Evolutionary conservation across 2,329 filamentous ascomycete species (phyloP).

Genomic region (Ceratocystis diversiconidia): DNA sequence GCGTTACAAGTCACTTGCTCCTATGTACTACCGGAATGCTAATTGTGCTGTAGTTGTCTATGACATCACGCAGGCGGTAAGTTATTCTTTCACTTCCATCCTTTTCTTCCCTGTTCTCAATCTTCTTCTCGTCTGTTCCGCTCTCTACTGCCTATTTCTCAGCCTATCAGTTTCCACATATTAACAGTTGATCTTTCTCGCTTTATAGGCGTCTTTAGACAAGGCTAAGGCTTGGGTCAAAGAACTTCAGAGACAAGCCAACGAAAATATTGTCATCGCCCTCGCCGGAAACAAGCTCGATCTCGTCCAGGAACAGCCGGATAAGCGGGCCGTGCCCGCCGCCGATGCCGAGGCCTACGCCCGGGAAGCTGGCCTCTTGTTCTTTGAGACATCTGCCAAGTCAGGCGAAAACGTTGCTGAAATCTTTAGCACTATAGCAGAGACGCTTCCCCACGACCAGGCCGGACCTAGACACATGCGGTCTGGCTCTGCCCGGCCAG

Average conservation of each 20-base stretch:
- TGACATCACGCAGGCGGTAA: slow-evolving; percentile 96
- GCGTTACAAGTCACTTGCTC: slow-evolving; percentile 94
- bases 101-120: neutral
- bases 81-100: slow-evolving; percentile 25
- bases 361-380: slow-evolving; percentile 79
- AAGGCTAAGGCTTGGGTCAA: slow-evolving; percentile 99
- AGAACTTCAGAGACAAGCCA: slow-evolving; percentile 94
- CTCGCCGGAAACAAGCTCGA: slow-evolving; percentile 97
- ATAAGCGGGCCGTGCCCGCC: slow-evolving; percentile 82
- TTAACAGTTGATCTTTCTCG: slow-evolving; percentile 17
- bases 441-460: slow-evolving; percentile 93
- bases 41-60: slow-evolving; percentile 99
- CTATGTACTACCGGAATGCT: slow-evolving; percentile 99
- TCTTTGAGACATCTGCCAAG: slow-evolving; percentile 98
- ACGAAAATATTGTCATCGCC: slow-evolving; percentile 98
- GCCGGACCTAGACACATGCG: slow-evolving; percentile 80
- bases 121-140: slow-evolving; percentile 10
- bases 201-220: slow-evolving; percentile 70
- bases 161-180: neutral
- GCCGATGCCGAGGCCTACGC: slow-evolving; percentile 93
- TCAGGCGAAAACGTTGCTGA: slow-evolving; percentile 92
- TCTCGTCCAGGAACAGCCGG: slow-evolving; percentile 82
- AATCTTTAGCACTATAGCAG: slow-evolving; percentile 92
- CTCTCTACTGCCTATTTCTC: neutral
- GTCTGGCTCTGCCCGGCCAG: slow-evolving; percentile 41